phyloP scores from a whole-genome alignment of 257 asterid species.

The Coffea canephora region DNA sequence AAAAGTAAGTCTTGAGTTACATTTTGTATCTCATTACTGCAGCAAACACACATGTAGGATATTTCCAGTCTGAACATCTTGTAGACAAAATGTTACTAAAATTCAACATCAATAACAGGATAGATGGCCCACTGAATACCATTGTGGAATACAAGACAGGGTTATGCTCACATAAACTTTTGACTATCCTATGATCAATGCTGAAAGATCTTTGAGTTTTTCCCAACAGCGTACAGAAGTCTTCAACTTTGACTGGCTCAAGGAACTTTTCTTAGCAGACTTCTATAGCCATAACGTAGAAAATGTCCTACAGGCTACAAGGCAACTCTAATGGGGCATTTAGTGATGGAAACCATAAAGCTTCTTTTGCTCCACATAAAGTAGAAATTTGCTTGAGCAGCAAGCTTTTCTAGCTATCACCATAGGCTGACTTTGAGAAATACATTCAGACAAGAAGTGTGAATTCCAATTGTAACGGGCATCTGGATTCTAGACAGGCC shows the following conservation, averaged over 20 bases:
- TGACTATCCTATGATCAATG: background rate
- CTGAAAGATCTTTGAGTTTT: background rate
- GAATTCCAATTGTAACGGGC: background rate
- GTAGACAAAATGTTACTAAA: background rate
- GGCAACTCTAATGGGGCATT: background rate
- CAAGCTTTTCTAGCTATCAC: background rate
- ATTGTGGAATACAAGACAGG: background rate
- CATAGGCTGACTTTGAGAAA: background rate
- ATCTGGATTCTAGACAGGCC: no score
- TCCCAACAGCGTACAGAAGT: background rate
- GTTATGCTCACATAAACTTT: background rate
- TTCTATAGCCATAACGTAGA: background rate
- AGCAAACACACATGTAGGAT: background rate
- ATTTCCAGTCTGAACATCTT: background rate
- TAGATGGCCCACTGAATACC: background rate
- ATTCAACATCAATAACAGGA: background rate
- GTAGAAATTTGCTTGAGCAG: background rate
- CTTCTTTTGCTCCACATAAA: background rate
- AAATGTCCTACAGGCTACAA: background rate
- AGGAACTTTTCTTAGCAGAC: background rate
- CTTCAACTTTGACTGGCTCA: background rate
- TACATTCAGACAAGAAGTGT: background rate
- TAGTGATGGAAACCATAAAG: background rate
- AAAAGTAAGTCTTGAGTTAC: conserved; percentile 42
- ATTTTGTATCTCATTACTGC: background rate